A percentile compares a stretch with the other conserved stretches of the same genome.
Conservation (phyloP, 2,329 filamentous ascomycete species). For the Xylariomycetidae sp. region DNA sequence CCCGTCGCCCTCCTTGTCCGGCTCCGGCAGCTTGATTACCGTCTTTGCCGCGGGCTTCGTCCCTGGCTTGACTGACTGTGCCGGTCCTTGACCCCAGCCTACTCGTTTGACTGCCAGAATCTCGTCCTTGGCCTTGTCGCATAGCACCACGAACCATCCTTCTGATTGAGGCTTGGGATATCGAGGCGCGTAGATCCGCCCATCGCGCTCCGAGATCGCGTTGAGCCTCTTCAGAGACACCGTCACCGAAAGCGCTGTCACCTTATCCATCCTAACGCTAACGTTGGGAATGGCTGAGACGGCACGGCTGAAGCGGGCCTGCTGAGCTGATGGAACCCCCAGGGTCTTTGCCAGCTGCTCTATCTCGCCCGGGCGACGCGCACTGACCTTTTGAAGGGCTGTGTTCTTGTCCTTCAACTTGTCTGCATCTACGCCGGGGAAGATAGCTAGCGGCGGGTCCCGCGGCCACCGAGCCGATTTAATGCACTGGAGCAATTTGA, state of each 20-base stretch:
- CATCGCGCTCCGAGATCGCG: constrained; percentile 55
- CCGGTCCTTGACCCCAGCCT: constrained; percentile 52
- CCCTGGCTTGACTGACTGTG: constrained; percentile 30
- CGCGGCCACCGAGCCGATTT: constrained; percentile 89
- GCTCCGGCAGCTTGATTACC: constrained; percentile 54
- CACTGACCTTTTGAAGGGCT: constrained; percentile 34
- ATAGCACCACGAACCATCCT: constrained; percentile 82
- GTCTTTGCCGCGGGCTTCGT: constrained; percentile 47
- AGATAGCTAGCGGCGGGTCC: constrained; percentile 70
- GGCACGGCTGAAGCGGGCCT: constrained; percentile 50
- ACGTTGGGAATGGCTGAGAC: constrained; percentile 64
- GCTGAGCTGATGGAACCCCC: constrained; percentile 37
- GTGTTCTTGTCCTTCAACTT: constrained; percentile 30
- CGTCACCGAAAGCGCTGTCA: constrained; percentile 58
- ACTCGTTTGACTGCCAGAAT: constrained; percentile 82
- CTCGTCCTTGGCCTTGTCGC: constrained; percentile 62
- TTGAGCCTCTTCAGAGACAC: constrained; percentile 64
- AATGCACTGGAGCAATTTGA: constrained; percentile 81
- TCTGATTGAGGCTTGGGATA: constrained; percentile 95
- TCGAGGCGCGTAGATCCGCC: constrained; percentile 74
- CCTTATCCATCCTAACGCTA: constrained; percentile 51
- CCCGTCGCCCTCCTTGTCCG: constrained; percentile 32
- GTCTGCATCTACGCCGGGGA: constrained; percentile 61
- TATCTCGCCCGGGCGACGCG: constrained; percentile 14
- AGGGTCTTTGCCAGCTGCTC: constrained; percentile 44